Evolutionary conservation across 805 yeast genomes (phyloP).

Genomic region (Saturnispora sekii): DNA sequence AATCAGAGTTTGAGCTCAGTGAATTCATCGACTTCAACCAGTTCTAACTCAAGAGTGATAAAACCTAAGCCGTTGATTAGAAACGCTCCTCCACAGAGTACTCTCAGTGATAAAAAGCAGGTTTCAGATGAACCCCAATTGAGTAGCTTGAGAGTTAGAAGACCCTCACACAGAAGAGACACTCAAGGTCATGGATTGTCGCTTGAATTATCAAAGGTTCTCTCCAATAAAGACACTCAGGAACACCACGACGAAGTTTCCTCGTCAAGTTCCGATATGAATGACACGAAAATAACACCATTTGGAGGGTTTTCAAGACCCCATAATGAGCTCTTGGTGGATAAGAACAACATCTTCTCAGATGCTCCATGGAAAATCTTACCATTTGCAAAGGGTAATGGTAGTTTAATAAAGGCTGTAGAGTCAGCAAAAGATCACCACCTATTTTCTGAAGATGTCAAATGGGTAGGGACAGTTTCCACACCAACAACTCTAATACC

Average conservation of each 20-base stretch:
- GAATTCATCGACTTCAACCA: neutral
- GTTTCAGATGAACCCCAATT: slow-evolving; percentile 11
- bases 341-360: slow-evolving; percentile 38
- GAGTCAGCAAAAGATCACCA: slow-evolving; percentile 40
- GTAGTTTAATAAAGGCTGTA: slow-evolving; percentile 80
- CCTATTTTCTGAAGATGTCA: slow-evolving; percentile 24
- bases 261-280: neutral
- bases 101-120: slow-evolving; percentile 5
- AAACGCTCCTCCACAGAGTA: slow-evolving; percentile 9
- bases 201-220: no score
- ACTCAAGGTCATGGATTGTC: slow-evolving; percentile 7
- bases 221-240: neutral
- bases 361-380: slow-evolving; percentile 68
- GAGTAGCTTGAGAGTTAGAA: slow-evolving; percentile 14
- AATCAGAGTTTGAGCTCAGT: slow-evolving; percentile 1
- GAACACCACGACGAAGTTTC: neutral
- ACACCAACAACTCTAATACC: slow-evolving; percentile 85
- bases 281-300: slow-evolving; percentile 36
- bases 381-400: slow-evolving; percentile 69
- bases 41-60: slow-evolving; percentile 12
- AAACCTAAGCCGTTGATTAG: slow-evolving; percentile 19
- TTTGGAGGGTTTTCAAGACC: slow-evolving; percentile 71
- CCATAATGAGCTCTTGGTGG: slow-evolving; percentile 30
- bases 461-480: slow-evolving; percentile 89
- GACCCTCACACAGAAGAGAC: slow-evolving; percentile 8